A percentile compares a stretch with the other conserved stretches of the same genome.
Evolutionary conservation across 441 rosid species (phyloP).

Genomic region (Pelargonium citronellum): DNA sequence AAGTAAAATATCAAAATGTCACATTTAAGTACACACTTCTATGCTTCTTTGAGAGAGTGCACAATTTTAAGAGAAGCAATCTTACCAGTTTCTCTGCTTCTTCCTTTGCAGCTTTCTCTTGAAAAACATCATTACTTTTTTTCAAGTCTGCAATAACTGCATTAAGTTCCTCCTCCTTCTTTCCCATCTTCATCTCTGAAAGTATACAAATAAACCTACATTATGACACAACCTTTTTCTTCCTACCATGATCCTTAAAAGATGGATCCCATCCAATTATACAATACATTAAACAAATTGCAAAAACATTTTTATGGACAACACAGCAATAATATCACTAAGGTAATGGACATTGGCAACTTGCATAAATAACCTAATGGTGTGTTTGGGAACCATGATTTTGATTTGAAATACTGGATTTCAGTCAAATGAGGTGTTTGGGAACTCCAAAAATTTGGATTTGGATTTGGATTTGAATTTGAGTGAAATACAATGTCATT

Average conservation of each 20-base stretch:
- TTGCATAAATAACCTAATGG: no score
- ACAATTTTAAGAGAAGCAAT: not conserved
- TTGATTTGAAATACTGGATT: no score
- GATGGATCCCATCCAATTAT: not conserved
- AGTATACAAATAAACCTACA: conserved; percentile 18
- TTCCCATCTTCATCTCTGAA: conserved; percentile 58
- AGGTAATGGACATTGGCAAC: no score
- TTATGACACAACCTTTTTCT: not conserved
- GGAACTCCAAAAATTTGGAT: no score
- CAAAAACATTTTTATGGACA: no score
- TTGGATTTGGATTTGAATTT: no score
- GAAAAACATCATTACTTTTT: conserved; percentile 41
- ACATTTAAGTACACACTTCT: not conserved
- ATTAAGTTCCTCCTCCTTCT: conserved; percentile 43
- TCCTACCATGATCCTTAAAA: not conserved
- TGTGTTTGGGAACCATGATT: no score
- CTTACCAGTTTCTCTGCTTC: conserved; percentile 65
- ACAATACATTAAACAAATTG: not conserved
- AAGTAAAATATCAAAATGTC: not conserved
- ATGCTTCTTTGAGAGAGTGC: not conserved
- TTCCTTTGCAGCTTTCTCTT: conserved; percentile 54
- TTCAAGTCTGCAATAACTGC: conserved; percentile 42
- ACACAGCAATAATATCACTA: no score
- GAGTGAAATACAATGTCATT: no score
- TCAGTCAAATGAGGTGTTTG: no score